A percentile compares a stretch with the other conserved stretches of the same genome.
phyloP scores from a whole-genome alignment of 495 filamentous ascomycete genomes.

The Penicillium pancosmium region DNA sequence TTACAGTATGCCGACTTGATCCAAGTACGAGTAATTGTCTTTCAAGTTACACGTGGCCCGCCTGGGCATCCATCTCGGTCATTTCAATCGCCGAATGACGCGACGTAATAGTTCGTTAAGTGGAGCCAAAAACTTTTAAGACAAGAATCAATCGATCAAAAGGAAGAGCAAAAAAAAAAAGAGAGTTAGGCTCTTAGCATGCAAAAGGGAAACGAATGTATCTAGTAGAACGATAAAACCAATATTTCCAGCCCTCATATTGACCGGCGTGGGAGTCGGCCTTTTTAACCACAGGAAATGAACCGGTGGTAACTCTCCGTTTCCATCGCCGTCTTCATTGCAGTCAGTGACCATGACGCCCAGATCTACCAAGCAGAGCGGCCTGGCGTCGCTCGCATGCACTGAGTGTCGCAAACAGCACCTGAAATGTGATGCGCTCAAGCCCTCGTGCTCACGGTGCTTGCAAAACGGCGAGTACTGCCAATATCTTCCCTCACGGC shows the following conservation, averaged over 20 bases:
- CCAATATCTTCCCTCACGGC: slow-evolving; percentile 43
- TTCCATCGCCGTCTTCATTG: slow-evolving; percentile 6
- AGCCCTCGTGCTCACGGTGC: slow-evolving; percentile 42
- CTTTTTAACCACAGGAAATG: too few species aligned
- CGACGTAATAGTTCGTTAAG: not conserved
- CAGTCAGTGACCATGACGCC: slow-evolving; percentile 20
- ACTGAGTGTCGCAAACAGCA: slow-evolving; percentile 48
- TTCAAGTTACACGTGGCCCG: not conserved
- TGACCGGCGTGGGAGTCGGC: too few species aligned
- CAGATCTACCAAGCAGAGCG: slow-evolving; percentile 25
- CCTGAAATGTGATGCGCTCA: slow-evolving; percentile 44
- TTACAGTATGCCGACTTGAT: not conserved
- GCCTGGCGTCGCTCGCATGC: slow-evolving; percentile 40
- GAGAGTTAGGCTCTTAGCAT: not conserved
- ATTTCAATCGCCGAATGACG: slow-evolving; percentile 16
- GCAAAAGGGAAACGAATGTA: too few species aligned
- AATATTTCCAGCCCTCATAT: not conserved
- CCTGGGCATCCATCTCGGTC: not conserved
- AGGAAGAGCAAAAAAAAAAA: not conserved
- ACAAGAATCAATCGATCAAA: not conserved
- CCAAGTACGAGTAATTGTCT: not conserved
- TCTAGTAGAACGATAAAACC: too few species aligned
- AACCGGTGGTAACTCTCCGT: not conserved
- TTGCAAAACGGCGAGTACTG: slow-evolving; percentile 31
- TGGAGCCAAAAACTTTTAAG: not conserved